phyloP scores from a whole-genome alignment of 1,284 basidiomycete genomes.

The Puccinia hordei region DNA sequence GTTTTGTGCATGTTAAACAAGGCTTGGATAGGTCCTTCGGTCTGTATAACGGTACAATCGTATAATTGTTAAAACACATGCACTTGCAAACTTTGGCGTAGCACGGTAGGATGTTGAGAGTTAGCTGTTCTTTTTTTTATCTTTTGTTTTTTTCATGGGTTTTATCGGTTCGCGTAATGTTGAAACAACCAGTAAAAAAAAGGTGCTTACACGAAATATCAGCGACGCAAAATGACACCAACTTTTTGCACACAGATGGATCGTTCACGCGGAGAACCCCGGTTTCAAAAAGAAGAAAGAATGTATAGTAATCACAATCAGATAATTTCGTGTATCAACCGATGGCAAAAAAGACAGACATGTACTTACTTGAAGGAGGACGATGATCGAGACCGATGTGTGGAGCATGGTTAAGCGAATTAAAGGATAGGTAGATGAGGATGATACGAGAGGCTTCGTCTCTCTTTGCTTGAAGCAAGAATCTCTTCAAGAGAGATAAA shows the following conservation, averaged over 20 bases:
- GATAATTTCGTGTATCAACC: no score
- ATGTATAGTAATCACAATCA: no score
- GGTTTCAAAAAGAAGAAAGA: no score
- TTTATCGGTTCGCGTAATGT: not conserved
- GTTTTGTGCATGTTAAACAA: conserved; percentile 58
- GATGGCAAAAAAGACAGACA: no score
- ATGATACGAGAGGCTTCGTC: not conserved
- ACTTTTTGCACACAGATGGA: no score
- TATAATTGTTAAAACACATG: conserved; percentile 60
- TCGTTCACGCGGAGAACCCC: no score
- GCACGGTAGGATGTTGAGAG: not conserved
- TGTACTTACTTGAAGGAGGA: no score
- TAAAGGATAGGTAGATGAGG: not conserved
- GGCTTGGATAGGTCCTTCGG: conserved; percentile 55
- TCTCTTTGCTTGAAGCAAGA: not conserved
- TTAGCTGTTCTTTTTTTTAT: no score
- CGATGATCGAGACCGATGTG: not conserved
- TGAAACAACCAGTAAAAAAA: not conserved
- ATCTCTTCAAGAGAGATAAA: no score
- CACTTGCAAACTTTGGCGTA: conserved; percentile 56
- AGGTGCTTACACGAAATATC: not conserved
- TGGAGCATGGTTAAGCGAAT: not conserved
- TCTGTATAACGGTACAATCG: conserved; percentile 57
- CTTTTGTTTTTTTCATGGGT: no score
- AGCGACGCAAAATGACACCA: not conserved